A percentile compares a stretch with the other conserved stretches of the same genome.
These are phyloP conservation scores for Trichoderma lentiforme DNA, from an alignment of 2,329 filamentous ascomycete species.

Conservation along the genomic window DNA sequence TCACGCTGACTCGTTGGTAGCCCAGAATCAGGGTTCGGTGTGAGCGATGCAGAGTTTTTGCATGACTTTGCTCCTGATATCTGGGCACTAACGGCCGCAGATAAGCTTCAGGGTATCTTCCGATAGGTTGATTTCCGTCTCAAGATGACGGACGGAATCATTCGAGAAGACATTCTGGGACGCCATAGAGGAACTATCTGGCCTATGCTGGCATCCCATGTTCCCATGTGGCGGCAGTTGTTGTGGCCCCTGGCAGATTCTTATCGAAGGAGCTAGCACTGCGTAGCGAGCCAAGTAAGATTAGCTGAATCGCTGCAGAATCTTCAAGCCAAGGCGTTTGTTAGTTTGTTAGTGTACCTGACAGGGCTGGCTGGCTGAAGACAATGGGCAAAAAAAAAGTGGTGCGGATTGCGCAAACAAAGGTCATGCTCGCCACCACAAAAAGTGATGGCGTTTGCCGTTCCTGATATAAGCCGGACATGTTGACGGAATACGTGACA, in stretches of 20 bases:
- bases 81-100: neutral
- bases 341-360: neutral
- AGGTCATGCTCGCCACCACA: neutral
- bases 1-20: neutral
- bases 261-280: neutral
- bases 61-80: constrained; percentile 12
- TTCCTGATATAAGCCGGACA: constrained; percentile 2
- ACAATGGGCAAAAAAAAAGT: constrained; percentile 1
- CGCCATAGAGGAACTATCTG: neutral
- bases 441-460: neutral
- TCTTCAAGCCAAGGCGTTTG: neutral
- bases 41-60: constrained; percentile 9
- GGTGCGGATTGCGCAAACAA: neutral
- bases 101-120: neutral
- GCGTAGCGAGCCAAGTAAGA: neutral
- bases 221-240: constrained; percentile 6
- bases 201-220: neutral
- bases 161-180: constrained; percentile 4
- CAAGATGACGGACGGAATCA: neutral
- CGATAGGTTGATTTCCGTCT: neutral
- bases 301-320: neutral
- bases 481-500: neutral
- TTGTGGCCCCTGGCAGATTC: neutral
- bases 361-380: neutral
- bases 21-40: neutral